Conservation (phyloP, 108 stramenopile species). For the Parietichytrium sp. region DNA sequence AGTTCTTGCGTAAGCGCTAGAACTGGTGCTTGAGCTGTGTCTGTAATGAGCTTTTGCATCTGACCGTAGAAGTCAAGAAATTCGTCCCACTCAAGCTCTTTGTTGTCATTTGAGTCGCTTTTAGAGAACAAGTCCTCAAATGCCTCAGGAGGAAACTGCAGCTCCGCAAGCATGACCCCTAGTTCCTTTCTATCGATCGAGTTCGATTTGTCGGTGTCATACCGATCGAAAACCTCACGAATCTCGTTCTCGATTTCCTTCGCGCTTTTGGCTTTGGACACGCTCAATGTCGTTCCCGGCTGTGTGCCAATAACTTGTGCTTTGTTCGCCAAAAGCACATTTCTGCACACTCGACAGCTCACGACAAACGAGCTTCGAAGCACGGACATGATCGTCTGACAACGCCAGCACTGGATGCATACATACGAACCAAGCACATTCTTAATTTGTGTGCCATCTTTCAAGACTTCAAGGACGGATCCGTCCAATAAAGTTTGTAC, state of each 20-base stretch:
- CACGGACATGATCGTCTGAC: slow-evolving; percentile 22
- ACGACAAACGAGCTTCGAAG: slow-evolving; percentile 4
- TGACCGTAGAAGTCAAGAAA: not conserved
- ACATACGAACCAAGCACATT: not conserved
- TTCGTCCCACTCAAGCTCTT: slow-evolving; percentile 33
- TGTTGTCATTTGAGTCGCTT: not conserved
- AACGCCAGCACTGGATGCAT: not conserved
- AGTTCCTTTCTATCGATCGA: not conserved
- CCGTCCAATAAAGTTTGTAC: not conserved
- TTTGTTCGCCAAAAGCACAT: not conserved
- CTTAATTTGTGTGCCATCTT: not conserved
- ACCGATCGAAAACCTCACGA: not conserved
- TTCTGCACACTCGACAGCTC: slow-evolving; percentile 13
- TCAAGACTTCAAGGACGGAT: not conserved
- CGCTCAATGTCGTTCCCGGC: not conserved
- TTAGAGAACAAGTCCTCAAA: slow-evolving; percentile 1
- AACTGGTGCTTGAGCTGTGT: not conserved
- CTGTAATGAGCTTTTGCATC: not conserved
- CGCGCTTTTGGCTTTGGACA: not conserved
- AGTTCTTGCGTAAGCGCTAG: not conserved
- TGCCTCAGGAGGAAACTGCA: slow-evolving; percentile 2
- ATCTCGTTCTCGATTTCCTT: slow-evolving; percentile 8
- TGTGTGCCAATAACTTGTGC: too few relatives aligned
- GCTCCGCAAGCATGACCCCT: not conserved
- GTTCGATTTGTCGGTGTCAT: slow-evolving; percentile 1